Conservation (phyloP, 768 basidiomycete genomes). For the Lactarius psammicola region DNA sequence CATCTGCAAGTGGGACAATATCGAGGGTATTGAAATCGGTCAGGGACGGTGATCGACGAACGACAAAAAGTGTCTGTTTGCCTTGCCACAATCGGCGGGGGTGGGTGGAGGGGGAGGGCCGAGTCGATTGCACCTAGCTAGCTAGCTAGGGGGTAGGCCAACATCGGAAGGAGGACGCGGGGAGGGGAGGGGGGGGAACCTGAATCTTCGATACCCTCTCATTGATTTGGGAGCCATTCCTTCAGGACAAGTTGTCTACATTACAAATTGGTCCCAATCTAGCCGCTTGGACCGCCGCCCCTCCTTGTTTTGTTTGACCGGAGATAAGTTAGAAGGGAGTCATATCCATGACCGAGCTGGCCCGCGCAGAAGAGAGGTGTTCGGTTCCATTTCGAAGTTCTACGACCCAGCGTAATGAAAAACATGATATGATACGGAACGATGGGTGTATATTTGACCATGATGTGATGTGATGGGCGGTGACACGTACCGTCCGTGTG, state of each 20-base stretch:
- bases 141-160: no score
- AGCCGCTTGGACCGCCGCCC: neutral
- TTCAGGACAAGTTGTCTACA: neutral
- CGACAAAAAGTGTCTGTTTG: no score
- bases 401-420: neutral
- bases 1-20: no score
- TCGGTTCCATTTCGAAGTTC: neutral
- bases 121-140: no score
- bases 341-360: neutral
- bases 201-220: no score
- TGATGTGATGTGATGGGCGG: neutral
- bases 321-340: neutral
- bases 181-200: neutral
- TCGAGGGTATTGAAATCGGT: no score
- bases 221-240: neutral
- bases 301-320: no score
- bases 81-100: neutral
- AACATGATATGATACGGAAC: neutral
- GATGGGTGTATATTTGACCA: neutral
- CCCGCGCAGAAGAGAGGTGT: neutral
- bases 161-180: no score
- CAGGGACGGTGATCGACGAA: no score
- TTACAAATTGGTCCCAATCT: neutral
- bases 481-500: neutral
- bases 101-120: no score